Percentiles rank a stretch among this genome's conserved stretches.
phyloP scores from a whole-genome alignment of 2,329 filamentous ascomycete species.

The Didymella pinodella region DNA sequence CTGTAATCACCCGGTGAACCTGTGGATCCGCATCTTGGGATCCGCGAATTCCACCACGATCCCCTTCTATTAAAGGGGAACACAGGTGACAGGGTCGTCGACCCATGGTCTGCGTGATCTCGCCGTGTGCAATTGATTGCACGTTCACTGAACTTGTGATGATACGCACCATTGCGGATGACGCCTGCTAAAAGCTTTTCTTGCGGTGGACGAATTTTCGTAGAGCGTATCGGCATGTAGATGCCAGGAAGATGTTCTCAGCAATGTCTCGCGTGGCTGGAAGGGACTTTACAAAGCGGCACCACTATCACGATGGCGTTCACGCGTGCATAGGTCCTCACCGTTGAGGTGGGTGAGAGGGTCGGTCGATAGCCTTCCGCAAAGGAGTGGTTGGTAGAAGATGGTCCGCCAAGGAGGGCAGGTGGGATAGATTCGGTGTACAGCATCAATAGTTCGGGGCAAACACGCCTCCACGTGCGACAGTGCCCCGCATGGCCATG shows the following conservation, averaged over 20 bases:
- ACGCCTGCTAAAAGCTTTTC: background rate
- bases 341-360: slow-evolving; percentile 4
- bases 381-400: slow-evolving; percentile 13
- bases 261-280: slow-evolving; percentile 4
- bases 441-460: slow-evolving; percentile 13
- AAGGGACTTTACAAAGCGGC: background rate
- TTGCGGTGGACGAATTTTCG: background rate
- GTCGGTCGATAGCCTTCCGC: slow-evolving; percentile 1
- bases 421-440: slow-evolving; percentile 8
- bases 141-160: background rate
- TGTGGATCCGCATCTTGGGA: slow-evolving; percentile 16
- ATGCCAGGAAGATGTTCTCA: background rate
- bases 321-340: slow-evolving; percentile 6
- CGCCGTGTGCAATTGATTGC: slow-evolving; percentile 18
- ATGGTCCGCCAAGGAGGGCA: slow-evolving; percentile 6
- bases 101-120: slow-evolving; percentile 9
- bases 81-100: slow-evolving; percentile 2
- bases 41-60: slow-evolving; percentile 8
- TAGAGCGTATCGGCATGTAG: background rate
- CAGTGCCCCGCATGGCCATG: slow-evolving; percentile 12
- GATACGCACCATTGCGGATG: slow-evolving; percentile 1
- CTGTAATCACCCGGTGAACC: slow-evolving; percentile 18
- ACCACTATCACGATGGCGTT: slow-evolving; percentile 6
- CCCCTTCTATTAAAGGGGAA: slow-evolving; percentile 13
- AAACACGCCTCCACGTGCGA: slow-evolving; percentile 13